Conservation (phyloP, 2,329 filamentous ascomycete species). For the Exophiala oligosperma region DNA sequence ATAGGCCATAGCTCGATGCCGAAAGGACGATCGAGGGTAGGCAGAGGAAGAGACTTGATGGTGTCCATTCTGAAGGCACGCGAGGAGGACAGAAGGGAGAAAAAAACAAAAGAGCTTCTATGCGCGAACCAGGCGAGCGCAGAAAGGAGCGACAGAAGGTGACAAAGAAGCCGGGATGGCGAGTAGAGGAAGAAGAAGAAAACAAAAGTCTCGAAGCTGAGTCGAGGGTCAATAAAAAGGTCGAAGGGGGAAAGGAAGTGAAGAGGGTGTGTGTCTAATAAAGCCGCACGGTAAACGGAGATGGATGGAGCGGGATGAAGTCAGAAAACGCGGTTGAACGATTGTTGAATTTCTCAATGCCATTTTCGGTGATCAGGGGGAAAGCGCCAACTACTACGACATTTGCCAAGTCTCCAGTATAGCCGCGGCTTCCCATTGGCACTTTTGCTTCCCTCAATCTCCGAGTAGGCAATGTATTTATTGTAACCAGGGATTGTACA, state of each 20-base stretch:
- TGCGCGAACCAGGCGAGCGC: conserved; percentile 21
- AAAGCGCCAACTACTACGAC: conserved; percentile 2
- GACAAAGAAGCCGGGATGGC: conserved; percentile 4
- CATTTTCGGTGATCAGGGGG: neutral
- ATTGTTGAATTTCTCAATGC: neutral
- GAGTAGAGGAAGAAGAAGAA: neutral
- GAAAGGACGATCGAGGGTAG: conserved; percentile 88
- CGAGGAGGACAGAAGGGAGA: conserved; percentile 1
- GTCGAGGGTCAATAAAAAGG: neutral
- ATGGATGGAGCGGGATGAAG: conserved; percentile 1
- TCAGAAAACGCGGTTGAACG: neutral
- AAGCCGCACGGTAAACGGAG: neutral
- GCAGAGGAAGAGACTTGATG: conserved; percentile 52
- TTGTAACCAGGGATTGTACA: neutral
- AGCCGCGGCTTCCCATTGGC: conserved; percentile 22
- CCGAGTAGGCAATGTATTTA: neutral
- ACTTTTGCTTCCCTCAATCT: conserved; percentile 23
- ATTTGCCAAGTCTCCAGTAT: conserved; percentile 13
- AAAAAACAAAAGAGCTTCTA: conserved; percentile 12
- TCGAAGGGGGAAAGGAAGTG: conserved; percentile 1
- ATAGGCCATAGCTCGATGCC: conserved; percentile 90
- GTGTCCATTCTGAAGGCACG: conserved; percentile 18
- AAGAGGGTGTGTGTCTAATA: neutral
- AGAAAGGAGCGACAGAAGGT: conserved; percentile 34
- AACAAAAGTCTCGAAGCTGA: neutral